A percentile compares a stretch with the other conserved stretches of the same genome.
Evolutionary conservation across 257 asterid species (phyloP).

Genomic region (Primulina tabacum): DNA sequence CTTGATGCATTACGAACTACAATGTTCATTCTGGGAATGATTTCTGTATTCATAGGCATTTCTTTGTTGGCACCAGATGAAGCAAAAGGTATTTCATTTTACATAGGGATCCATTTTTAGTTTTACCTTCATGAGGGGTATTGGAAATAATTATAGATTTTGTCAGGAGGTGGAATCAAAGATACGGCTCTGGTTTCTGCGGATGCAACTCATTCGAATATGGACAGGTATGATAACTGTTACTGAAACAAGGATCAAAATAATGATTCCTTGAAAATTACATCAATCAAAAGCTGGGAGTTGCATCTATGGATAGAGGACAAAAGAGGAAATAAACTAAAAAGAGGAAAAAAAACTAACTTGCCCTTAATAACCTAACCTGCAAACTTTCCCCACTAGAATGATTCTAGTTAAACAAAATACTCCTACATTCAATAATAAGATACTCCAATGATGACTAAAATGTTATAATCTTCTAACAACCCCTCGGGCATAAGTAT

Average conservation of each 20-base stretch:
- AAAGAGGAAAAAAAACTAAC: no score
- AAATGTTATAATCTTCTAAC: no score
- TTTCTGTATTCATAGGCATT: slow-evolving; percentile 91
- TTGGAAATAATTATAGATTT: slow-evolving; percentile 25
- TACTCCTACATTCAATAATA: no score
- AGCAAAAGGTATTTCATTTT: slow-evolving; percentile 57
- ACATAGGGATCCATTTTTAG: neutral
- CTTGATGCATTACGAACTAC: slow-evolving; percentile 83
- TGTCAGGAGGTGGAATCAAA: slow-evolving; percentile 67
- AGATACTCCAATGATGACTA: no score
- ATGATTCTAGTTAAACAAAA: no score
- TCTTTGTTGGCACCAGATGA: slow-evolving; percentile 97
- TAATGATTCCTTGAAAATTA: no score
- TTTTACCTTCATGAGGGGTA: slow-evolving; percentile 4
- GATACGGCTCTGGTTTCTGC: slow-evolving; percentile 54
- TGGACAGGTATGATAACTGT: slow-evolving; percentile 56
- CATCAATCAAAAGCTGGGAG: no score
- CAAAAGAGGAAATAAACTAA: no score
- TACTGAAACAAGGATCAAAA: neutral
- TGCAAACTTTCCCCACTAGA: no score
- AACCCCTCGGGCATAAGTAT: no score
- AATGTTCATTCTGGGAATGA: slow-evolving; percentile 87
- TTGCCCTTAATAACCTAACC: no score
- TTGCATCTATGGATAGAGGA: no score
- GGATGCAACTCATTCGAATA: slow-evolving; percentile 42